Evolutionary conservation across 148 eudicot species (phyloP).

Genomic region (Spergularia marina): DNA sequence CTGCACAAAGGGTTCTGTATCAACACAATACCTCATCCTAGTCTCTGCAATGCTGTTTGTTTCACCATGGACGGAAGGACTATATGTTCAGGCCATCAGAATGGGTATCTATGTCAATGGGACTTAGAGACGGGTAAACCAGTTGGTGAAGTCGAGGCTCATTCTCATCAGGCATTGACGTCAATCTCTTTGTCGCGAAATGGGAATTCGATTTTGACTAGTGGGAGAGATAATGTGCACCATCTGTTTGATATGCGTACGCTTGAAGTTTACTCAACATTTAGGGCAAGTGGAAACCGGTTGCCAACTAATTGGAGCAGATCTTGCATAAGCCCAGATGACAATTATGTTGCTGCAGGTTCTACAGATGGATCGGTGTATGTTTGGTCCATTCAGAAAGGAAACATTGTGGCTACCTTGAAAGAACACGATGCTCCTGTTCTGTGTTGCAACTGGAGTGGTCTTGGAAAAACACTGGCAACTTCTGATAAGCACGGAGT

Average conservation of each 20-base stretch:
- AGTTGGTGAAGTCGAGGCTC: conserved; percentile 83
- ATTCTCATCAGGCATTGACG: conserved; percentile 66
- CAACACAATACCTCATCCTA: conserved; percentile 71
- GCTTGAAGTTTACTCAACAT: conserved; percentile 71
- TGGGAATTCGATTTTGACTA: conserved; percentile 70
- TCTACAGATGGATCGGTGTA: conserved; percentile 89
- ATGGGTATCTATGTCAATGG: conserved; percentile 90
- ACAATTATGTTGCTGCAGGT: conserved; percentile 85
- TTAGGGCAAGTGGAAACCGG: conserved; percentile 65
- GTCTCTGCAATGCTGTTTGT: conserved; percentile 80
- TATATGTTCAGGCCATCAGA: conserved; percentile 86
- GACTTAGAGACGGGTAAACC: conserved; percentile 82
- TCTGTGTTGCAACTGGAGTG: conserved; percentile 85
- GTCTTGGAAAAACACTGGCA: conserved; percentile 75
- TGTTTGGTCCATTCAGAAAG: conserved; percentile 71
- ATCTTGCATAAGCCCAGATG: conserved; percentile 89
- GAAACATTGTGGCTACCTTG: conserved; percentile 64
- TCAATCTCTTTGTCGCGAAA: conserved; percentile 73
- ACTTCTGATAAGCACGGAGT: conserved; percentile 78
- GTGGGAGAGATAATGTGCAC: conserved; percentile 91
- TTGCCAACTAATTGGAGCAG: conserved; percentile 95
- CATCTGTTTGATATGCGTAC: conserved; percentile 77
- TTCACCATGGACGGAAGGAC: conserved; percentile 79
- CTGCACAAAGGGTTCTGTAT: conserved; percentile 76
- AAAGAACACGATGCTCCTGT: conserved; percentile 76